A percentile compares a stretch with the other conserved stretches of the same genome.
These are phyloP conservation scores for Sporobolomyces phaffii DNA, from an alignment of 768 basidiomycete species.

Conservation along the genomic window DNA sequence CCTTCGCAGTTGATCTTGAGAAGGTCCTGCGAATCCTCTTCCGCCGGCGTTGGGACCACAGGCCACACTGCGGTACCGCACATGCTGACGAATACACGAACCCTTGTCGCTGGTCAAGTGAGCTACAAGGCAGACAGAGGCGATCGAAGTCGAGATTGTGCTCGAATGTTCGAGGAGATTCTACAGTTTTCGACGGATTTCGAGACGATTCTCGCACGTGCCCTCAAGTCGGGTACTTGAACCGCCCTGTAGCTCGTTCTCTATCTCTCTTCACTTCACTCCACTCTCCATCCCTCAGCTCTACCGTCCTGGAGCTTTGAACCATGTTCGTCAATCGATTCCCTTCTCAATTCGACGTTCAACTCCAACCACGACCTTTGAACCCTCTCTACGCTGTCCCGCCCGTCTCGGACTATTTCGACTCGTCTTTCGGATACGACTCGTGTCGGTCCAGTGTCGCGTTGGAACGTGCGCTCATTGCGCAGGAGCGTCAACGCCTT, in stretches of 20 bases:
- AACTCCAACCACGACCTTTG: conserved; percentile 43
- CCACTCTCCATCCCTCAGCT: not conserved
- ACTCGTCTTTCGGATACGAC: not conserved
- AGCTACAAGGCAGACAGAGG: too few species aligned
- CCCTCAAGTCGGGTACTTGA: not conserved
- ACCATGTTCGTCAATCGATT: not conserved
- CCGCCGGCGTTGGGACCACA: too few species aligned
- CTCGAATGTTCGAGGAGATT: not conserved
- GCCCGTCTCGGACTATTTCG: not conserved
- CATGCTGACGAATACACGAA: not conserved
- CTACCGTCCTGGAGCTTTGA: not conserved
- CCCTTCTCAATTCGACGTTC: not conserved
- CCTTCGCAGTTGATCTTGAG: too few species aligned
- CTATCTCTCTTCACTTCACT: not conserved
- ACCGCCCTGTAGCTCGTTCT: not conserved
- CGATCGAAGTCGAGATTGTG: too few species aligned
- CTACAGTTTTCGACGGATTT: not conserved
- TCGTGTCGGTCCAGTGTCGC: not conserved
- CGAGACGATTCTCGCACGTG: not conserved
- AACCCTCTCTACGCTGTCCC: not conserved
- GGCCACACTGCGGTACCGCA: too few species aligned
- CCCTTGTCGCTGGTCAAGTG: not conserved
- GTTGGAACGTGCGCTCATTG: conserved; percentile 3
- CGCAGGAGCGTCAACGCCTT: not conserved
- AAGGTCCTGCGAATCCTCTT: too few species aligned